Evolutionary conservation across 129 eudicot genomes (phyloP).

Genomic region (Centrapalus pauciflorus): DNA sequence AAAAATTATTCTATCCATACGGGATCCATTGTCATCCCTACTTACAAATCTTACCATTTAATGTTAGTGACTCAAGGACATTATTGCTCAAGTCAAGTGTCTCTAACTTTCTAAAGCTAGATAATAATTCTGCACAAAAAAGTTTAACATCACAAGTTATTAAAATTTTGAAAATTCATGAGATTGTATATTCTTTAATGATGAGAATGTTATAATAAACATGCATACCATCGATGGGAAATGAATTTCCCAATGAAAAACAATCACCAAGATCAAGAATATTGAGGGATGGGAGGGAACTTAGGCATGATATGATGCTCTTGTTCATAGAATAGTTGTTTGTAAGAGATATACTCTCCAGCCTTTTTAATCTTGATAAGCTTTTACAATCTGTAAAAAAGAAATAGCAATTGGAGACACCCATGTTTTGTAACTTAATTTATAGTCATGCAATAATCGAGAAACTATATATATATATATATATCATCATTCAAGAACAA

Average conservation of each 20-base stretch:
- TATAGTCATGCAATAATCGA: not conserved
- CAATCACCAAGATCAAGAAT: constrained; percentile 2
- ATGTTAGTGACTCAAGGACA: not conserved
- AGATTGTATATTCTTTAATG: too few species aligned
- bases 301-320: constrained; percentile 22
- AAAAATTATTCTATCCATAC: not conserved
- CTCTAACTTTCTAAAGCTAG: not conserved
- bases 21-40: not conserved
- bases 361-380: constrained; percentile 11
- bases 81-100: not conserved
- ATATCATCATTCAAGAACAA: not conserved
- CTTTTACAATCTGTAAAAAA: not conserved
- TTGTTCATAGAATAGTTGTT: not conserved
- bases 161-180: too few species aligned
- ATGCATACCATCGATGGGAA: constrained; percentile 14
- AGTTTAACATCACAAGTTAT: too few species aligned
- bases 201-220: not conserved
- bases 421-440: not conserved
- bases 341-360: constrained; percentile 3
- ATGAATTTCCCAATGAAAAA: not conserved
- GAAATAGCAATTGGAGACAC: not conserved
- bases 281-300: constrained; percentile 18
- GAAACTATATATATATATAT: too few species aligned
- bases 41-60: not conserved
- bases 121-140: too few species aligned